Evolutionary conservation across 1,284 basidiomycete genomes (phyloP).

Genomic region (Schizophyllum amplum): DNA sequence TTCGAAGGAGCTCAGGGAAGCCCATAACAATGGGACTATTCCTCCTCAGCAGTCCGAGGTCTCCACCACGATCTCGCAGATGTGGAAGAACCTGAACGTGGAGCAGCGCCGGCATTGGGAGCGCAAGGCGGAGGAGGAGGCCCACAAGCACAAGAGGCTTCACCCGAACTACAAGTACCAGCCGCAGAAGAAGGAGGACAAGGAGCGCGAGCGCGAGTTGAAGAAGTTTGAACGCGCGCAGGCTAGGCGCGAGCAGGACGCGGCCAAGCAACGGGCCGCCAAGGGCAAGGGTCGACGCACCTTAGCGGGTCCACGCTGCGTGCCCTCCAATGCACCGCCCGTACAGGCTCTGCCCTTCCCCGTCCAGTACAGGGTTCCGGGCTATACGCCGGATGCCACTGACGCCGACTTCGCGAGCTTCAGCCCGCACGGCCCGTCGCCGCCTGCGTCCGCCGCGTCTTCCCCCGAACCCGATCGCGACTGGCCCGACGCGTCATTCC

Average conservation of each 20-base stretch:
- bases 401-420: neutral
- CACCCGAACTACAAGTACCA: neutral
- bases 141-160: neutral
- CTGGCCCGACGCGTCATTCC: neutral
- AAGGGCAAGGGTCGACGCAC: neutral
- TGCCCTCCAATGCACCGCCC: neutral
- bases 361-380: neutral
- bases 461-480: neutral
- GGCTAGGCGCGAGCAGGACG: conserved; percentile 1
- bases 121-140: neutral
- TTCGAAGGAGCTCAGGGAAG: neutral
- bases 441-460: neutral
- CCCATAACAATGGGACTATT: neutral
- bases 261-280: neutral
- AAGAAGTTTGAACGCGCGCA: conserved; percentile 6
- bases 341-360: neutral
- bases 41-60: neutral
- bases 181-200: conserved; percentile 1
- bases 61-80: neutral
- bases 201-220: conserved; percentile 6
- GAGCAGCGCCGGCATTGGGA: neutral
- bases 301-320: neutral
- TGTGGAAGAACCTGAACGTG: neutral
- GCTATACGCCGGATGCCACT: neutral
- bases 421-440: neutral